phyloP scores from a whole-genome alignment of 1,284 basidiomycete species.

The Malassezia arunalokei region DNA sequence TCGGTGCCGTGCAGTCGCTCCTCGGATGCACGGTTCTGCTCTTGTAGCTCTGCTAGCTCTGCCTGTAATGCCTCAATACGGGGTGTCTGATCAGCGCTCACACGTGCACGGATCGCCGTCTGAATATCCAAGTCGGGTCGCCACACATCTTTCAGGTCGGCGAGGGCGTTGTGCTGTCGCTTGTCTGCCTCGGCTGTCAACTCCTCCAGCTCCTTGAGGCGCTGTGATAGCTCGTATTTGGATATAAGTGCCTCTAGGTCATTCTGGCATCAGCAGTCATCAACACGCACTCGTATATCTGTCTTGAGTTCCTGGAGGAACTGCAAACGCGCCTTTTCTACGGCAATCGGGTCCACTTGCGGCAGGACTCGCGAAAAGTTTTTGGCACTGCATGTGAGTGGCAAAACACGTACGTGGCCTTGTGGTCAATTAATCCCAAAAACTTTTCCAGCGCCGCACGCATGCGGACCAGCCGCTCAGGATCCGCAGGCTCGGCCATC shows the following conservation, averaged over 20 bases:
- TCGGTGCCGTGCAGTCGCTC: slow-evolving; percentile 7
- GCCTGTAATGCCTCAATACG: slow-evolving; percentile 20
- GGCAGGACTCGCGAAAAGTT: slow-evolving; percentile 26
- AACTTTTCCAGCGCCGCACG: slow-evolving; percentile 29
- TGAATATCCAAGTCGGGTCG: slow-evolving; percentile 27
- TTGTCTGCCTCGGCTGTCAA: slow-evolving; percentile 30
- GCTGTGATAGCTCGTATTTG: slow-evolving; percentile 23
- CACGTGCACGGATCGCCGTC: slow-evolving; percentile 26
- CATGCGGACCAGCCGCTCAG: slow-evolving; percentile 26
- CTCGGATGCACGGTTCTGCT: slow-evolving; percentile 6
- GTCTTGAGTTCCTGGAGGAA: slow-evolving; percentile 30
- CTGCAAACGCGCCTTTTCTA: slow-evolving; percentile 23
- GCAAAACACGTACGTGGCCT: slow-evolving; percentile 17
- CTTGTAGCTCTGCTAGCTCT: slow-evolving; percentile 14
- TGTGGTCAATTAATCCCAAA: slow-evolving; percentile 29
- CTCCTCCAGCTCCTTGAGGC: slow-evolving; percentile 24
- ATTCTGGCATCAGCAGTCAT: slow-evolving; percentile 4
- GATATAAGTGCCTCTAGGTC: slow-evolving; percentile 26
- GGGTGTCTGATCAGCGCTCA: slow-evolving; percentile 25
- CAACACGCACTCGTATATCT: slow-evolving; percentile 16
- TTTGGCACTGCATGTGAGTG: neutral
- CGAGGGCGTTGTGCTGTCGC: slow-evolving; percentile 15
- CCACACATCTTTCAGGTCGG: slow-evolving; percentile 33
- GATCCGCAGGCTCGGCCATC: slow-evolving; percentile 1
- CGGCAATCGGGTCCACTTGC: slow-evolving; percentile 18